Evolutionary conservation across 805 yeast genomes (phyloP), one percentile per base, ranked within the genome.

Genomic region (Torulaspora indica): DNA sequence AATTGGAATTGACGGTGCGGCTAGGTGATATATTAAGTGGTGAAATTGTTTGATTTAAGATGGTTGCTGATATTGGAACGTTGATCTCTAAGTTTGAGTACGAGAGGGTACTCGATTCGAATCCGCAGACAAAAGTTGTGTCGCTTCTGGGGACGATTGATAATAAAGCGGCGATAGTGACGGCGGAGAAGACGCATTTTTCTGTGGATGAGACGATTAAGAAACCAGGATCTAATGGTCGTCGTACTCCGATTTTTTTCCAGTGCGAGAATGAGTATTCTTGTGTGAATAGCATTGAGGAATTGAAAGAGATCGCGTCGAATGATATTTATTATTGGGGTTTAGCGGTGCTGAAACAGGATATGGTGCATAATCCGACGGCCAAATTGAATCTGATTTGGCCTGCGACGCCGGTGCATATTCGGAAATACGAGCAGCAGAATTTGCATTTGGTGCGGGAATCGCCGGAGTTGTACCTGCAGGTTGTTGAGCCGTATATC

Each of bases 291-390:
- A 58, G 58, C 1, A 52, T 67, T 18, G 51, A 63, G n/a, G 50
- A 51, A 8, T 32, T 67, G 18, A 48, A 52, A 15, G 58, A 63
- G 20, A 71, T 81, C 14, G 81, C 85, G n/a, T 61, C 68, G 12
- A 93, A 91, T 61, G 97, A 88, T 55, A 80, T 90, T 1, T 91
- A 91, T 58, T 74, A 74, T 49, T 91, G 98, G 97, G 86, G 87
- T 10, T 62, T 76, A 36, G 77, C 77, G 1, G 62, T 74, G 1
- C 51, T 83, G 33, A 53, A 54, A 3, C 82, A 78, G 49, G 69
- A 73, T 38, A 47, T 78, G n/a, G 69, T 67, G 0, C 51, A 54
- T 0, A 54, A 54, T 4, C 86, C 95, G 1, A 74, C 79, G 0
- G 81, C 82, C 12, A 89, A 90, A 57, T 55, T 87, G 43, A 88